Evolutionary conservation across 2,329 filamentous ascomycete genomes (phyloP), one percentile per base, ranked within the genome.

Genomic region (Botrytis porri): DNA sequence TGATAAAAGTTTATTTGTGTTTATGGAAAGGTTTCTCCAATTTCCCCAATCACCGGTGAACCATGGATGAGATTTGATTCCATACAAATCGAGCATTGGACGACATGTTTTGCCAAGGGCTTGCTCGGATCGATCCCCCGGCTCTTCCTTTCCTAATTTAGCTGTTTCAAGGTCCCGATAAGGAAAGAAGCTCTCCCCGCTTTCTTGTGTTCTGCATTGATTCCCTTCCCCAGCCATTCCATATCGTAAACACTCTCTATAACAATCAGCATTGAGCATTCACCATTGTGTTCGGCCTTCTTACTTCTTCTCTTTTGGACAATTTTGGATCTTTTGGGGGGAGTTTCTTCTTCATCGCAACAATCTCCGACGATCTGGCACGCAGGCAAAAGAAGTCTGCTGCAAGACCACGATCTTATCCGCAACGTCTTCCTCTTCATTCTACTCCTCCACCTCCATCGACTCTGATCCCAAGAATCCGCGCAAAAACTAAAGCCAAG

Each of bases 151-250:
- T 66, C 43, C 63, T 7, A 29, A 66, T 66, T 20, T 7, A 22
- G 64, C 45, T 39, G 22, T 51, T 54, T 54, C n/a, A 37, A 45
- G 20, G 43, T 60, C 73, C 72, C 45, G 72, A 75, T 72, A 22
- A 73, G 75, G 76, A 74, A 76, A 77, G 67, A 70, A 76, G 75
- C 75, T 77, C 66, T 73, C 65, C 75, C 75, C 74, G 73, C 75
- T 70, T 73, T 73, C 57, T 32, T 14, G 20, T 66, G 22, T 37
- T 45, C 16, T 37, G 43, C 63, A 51, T 51, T 54, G 51, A 54
- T 54, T 25, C 66, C 32, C n/a, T 54, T 67, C 32, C 64, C 64
- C 64, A 66, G 64, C 45, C 59, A 64, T 73, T 48, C 14, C 60
- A 59, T 51, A 54, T 71, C 39, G 41, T 72, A 10, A 63, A 54